phyloP scores from a whole-genome alignment of 2,329 filamentous ascomycete species.

The Akanthomyces uredinophilus region DNA sequence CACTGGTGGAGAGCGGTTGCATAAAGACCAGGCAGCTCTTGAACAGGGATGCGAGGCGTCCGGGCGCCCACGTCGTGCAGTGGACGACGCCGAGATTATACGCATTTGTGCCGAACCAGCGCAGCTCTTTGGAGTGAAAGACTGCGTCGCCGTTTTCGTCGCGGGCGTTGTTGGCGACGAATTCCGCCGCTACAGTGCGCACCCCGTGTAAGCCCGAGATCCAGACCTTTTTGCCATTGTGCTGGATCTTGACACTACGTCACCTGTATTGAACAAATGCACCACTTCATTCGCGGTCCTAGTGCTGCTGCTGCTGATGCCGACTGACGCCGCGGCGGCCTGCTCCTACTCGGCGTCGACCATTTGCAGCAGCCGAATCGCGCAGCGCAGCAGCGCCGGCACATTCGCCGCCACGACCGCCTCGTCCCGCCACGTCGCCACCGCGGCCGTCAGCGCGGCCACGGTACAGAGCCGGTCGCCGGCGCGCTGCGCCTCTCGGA shows the following conservation, averaged over 20 bases:
- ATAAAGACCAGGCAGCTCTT: slow-evolving; percentile 47
- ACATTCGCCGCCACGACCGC: slow-evolving; percentile 25
- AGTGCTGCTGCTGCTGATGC: not conserved
- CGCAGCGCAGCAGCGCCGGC: slow-evolving; percentile 41
- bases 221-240: too few relatives aligned
- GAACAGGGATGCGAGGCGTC: slow-evolving; percentile 52
- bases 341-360: slow-evolving; percentile 28
- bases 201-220: not conserved
- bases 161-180: not conserved
- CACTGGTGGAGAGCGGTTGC: slow-evolving; percentile 45
- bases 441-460: slow-evolving; percentile 31
- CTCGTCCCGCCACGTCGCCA: slow-evolving; percentile 21
- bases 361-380: slow-evolving; percentile 43
- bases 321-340: slow-evolving; percentile 16
- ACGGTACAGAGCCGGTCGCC: slow-evolving; percentile 56
- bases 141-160: slow-evolving; percentile 38
- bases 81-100: slow-evolving; percentile 72
- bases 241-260: too few relatives aligned
- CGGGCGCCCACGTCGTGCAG: slow-evolving; percentile 48
- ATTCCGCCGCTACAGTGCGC: not conserved
- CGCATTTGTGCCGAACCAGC: slow-evolving; percentile 79
- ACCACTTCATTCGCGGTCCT: not conserved
- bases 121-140: slow-evolving; percentile 62
- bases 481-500: slow-evolving; percentile 66
- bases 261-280: not conserved